phyloP scores from a whole-genome alignment of 768 basidiomycete genomes.

The Tricholoma terreum region DNA sequence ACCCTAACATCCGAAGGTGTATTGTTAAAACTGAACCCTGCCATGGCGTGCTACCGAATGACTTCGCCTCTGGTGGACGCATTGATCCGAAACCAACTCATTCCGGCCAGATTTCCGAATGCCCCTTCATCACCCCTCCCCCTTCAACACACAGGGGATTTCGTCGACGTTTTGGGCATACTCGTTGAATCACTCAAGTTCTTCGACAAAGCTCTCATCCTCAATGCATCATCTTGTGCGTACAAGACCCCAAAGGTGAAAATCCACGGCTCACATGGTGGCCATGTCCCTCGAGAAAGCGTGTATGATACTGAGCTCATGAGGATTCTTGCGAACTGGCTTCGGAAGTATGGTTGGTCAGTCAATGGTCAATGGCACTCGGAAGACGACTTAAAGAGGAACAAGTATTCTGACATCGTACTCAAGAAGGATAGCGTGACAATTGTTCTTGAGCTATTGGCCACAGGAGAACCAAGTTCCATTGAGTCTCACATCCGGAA shows the following conservation, averaged over 20 bases:
- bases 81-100: not conserved
- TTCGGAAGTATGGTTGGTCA: too few relatives aligned
- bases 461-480: not conserved
- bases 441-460: not conserved
- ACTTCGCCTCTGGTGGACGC: not conserved
- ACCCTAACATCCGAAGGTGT: not conserved
- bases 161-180: too few relatives aligned
- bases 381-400: not conserved
- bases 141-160: not conserved
- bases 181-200: too few relatives aligned
- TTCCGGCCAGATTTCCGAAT: not conserved
- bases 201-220: too few relatives aligned
- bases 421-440: not conserved
- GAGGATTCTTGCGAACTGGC: not conserved
- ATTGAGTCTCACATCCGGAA: not conserved
- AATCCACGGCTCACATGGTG: too few relatives aligned
- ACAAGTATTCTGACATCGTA: not conserved
- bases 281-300: too few relatives aligned
- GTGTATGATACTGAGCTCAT: not conserved
- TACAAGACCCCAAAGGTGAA: too few relatives aligned
- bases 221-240: too few relatives aligned
- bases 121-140: constrained; percentile 1
- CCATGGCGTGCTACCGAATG: not conserved
- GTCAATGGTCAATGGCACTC: not conserved
- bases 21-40: not conserved